These are phyloP conservation scores for Podosphaera xanthii DNA, from an alignment of 2,329 filamentous ascomycete genomes.

Conservation along the genomic window DNA sequence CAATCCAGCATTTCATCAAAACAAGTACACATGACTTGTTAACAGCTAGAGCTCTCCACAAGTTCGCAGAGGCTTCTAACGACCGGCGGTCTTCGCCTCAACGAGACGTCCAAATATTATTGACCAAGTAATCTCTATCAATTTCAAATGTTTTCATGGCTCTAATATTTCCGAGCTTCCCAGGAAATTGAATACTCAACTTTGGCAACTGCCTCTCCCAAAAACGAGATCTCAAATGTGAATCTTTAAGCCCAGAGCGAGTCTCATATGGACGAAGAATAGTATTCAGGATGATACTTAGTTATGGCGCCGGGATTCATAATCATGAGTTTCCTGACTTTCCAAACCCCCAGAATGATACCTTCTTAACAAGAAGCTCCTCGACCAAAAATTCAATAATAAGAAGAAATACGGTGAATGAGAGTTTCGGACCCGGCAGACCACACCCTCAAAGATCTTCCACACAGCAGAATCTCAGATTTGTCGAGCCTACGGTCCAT, in stretches of 20 bases:
- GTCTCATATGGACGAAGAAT: too few species aligned
- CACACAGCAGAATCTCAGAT: slow-evolving; percentile 9
- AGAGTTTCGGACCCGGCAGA: slow-evolving; percentile 7
- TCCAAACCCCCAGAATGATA: background rate
- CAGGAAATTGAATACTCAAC: background rate
- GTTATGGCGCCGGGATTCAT: slow-evolving; percentile 13
- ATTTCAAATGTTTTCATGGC: too few species aligned
- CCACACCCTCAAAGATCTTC: slow-evolving; percentile 8
- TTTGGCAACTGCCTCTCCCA: background rate
- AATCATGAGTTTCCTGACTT: slow-evolving; percentile 11
- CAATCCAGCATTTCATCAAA: too few species aligned
- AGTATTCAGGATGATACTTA: slow-evolving; percentile 13
- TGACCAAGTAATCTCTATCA: too few species aligned
- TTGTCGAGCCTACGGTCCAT: slow-evolving; percentile 8
- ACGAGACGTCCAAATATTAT: too few species aligned
- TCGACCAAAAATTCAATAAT: slow-evolving; percentile 10
- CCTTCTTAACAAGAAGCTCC: slow-evolving; percentile 7
- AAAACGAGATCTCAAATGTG: background rate
- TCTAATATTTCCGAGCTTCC: background rate
- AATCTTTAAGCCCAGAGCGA: slow-evolving; percentile 21
- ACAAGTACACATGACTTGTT: too few species aligned
- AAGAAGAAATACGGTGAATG: slow-evolving; percentile 9
- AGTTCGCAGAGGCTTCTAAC: too few species aligned
- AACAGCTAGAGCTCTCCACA: too few species aligned
- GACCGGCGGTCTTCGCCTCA: too few species aligned